Conservation (phyloP, 352 stramenopile species). For the Peronospora belbahrii region DNA sequence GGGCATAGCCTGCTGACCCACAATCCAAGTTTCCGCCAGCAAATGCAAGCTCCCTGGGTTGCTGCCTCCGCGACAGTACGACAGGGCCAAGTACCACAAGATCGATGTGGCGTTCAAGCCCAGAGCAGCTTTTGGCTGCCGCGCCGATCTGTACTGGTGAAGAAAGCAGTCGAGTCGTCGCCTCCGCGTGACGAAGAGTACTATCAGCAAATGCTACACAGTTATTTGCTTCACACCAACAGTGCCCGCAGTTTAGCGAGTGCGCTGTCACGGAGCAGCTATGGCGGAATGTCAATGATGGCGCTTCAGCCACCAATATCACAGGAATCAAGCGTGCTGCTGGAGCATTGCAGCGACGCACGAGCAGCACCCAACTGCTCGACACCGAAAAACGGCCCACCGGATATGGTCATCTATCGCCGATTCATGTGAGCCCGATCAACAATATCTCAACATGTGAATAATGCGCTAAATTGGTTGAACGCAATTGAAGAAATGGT, state of each 20-base stretch:
- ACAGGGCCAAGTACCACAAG: constrained; percentile 9
- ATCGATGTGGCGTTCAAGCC: constrained; percentile 13
- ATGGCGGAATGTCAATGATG: constrained; percentile 10
- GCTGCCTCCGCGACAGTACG: background rate
- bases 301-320: constrained; percentile 17
- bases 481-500: constrained; percentile 16
- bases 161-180: constrained; percentile 14
- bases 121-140: constrained; percentile 28
- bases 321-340: constrained; percentile 23
- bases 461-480: constrained; percentile 26
- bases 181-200: constrained; percentile 52
- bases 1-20: constrained; percentile 22
- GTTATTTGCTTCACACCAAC: constrained; percentile 50
- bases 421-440: constrained; percentile 16
- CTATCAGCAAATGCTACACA: constrained; percentile 54
- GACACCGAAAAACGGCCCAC: constrained; percentile 1
- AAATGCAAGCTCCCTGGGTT: background rate
- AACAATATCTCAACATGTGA: constrained; percentile 1
- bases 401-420: constrained; percentile 14
- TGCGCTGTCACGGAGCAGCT: constrained; percentile 41
- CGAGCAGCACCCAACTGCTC: constrained; percentile 14
- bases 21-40: constrained; percentile 25
- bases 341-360: constrained; percentile 14
- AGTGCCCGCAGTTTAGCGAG: constrained; percentile 35
- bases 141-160: constrained; percentile 17